Evolutionary conservation across 352 stramenopile species (phyloP), one percentile per base, ranked within the genome.

Genomic region (Thalassiosira delicatula): DNA sequence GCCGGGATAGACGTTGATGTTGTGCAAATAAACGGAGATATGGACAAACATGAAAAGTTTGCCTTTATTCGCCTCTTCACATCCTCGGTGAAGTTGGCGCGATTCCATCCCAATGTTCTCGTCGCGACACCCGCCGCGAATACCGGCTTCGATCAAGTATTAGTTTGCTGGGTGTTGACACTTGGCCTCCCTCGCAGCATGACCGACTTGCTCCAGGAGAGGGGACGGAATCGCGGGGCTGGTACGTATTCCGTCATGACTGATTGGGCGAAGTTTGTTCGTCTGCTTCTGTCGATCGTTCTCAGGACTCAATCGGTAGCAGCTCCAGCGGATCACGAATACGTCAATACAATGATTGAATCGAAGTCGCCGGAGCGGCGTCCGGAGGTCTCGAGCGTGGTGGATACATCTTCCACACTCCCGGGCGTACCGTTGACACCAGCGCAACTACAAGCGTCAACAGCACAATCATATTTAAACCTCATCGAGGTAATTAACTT

Each of bases 1-100:
- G 17, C 17, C 8, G 8, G 8, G 40, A 49, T 49, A 49, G 7
- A 7, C 23, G 32, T 65, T n/a, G 21, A 42, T 19, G 63, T 72
- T 1, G 0, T 72, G 0, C 11, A 25, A 1, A 60, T 72, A 19
- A 60, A 72, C 21, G 63, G 63, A 5, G 40, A 72, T 0, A 72
- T 72, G 63, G 40, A 72, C 23, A 72, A 72, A 32, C 4, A 61
- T 9, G 63, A 72, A n/a, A n/a, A n/a, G n/a, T n/a, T n/a, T n/a
- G n/a, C n/a, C n/a, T n/a, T n/a, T n/a, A n/a, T n/a, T n/a, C n/a
- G n/a, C 25, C 25, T 72, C 4, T 61, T 62, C 25, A 61, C 42
- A 1, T 9, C 1, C 0, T 5, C 17, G 2, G 12, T 60, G 3
- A 14, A 0, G 27, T 44, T 72, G 63, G 2, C 2, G 7, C 7